Evolutionary conservation across 306 rosid species (phyloP).

Genomic region (Coriaria nepalensis): DNA sequence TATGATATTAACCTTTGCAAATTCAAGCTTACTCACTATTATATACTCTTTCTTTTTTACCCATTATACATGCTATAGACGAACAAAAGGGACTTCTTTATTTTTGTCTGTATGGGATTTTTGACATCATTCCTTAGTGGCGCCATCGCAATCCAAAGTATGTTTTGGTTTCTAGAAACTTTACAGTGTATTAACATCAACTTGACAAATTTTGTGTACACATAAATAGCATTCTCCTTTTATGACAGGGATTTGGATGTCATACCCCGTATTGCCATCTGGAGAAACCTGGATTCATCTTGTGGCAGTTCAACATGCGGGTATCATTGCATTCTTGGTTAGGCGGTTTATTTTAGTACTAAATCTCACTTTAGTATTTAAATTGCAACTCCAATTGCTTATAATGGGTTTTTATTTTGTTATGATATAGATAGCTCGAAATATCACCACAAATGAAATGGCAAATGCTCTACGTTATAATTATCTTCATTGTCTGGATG

Average conservation of each 20-base stretch:
- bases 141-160: slow-evolving; percentile 59
- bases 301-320: slow-evolving; percentile 45
- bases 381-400: background rate
- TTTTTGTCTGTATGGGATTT: slow-evolving; percentile 58
- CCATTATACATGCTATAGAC: slow-evolving; percentile 52
- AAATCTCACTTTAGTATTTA: background rate
- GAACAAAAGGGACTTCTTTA: slow-evolving; percentile 83
- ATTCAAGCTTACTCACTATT: slow-evolving; percentile 9
- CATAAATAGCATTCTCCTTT: slow-evolving; percentile 2
- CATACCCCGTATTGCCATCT: slow-evolving; percentile 22
- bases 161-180: slow-evolving; percentile 17
- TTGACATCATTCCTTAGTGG: slow-evolving; percentile 34
- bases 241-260: slow-evolving; percentile 56
- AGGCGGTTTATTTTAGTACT: background rate
- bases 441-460: slow-evolving; percentile 74
- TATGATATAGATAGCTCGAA: slow-evolving; percentile 64
- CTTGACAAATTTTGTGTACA: too few relatives aligned
- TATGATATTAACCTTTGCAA: background rate
- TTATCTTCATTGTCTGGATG: slow-evolving; percentile 78
- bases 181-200: background rate
- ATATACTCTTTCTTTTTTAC: slow-evolving; percentile 9
- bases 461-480: slow-evolving; percentile 65
- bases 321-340: slow-evolving; percentile 44
- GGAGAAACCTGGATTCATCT: slow-evolving; percentile 64
- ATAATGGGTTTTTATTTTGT: slow-evolving; percentile 4